Percentiles rank a stretch among this genome's conserved stretches.
These are phyloP conservation scores for Austroboletus niveus DNA, from an alignment of 1,284 basidiomycete species.

Conservation along the genomic window DNA sequence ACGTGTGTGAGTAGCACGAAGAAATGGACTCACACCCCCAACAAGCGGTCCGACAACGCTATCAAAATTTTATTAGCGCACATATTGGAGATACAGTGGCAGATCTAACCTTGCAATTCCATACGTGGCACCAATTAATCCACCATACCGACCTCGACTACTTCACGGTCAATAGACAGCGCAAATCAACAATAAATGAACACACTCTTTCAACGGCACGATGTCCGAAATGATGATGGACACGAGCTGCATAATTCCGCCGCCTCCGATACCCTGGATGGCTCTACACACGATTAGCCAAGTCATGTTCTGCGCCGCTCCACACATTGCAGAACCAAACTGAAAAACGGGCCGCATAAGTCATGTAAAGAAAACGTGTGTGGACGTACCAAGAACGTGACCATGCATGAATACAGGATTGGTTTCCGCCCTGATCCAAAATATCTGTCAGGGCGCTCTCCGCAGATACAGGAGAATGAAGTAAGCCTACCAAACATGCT, in stretches of 20 bases:
- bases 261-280: slow-evolving; percentile 82
- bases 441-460: background rate
- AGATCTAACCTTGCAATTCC: slow-evolving; percentile 51
- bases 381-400: slow-evolving; percentile 61
- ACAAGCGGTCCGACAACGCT: slow-evolving; percentile 77
- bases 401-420: slow-evolving; percentile 66
- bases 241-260: slow-evolving; percentile 67
- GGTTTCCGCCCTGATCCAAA: slow-evolving; percentile 63
- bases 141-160: slow-evolving; percentile 51
- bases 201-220: slow-evolving; percentile 70
- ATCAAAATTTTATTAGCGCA: background rate
- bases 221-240: slow-evolving; percentile 82
- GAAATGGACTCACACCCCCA: slow-evolving; percentile 53
- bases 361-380: background rate
- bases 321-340: slow-evolving; percentile 80
- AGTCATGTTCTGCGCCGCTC: slow-evolving; percentile 75
- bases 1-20: background rate
- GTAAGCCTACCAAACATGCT: slow-evolving; percentile 48
- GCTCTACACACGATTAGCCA: slow-evolving; percentile 76
- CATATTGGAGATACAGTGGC: background rate
- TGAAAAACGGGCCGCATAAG: slow-evolving; percentile 25
- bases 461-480: background rate
- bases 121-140: background rate
- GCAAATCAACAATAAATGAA: slow-evolving; percentile 3
- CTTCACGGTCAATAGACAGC: slow-evolving; percentile 1